A percentile compares a stretch with the other conserved stretches of the same genome.
Evolutionary conservation across 2,329 filamentous ascomycete genomes (phyloP).

Genomic region (Sporothrix dimorphospora): DNA sequence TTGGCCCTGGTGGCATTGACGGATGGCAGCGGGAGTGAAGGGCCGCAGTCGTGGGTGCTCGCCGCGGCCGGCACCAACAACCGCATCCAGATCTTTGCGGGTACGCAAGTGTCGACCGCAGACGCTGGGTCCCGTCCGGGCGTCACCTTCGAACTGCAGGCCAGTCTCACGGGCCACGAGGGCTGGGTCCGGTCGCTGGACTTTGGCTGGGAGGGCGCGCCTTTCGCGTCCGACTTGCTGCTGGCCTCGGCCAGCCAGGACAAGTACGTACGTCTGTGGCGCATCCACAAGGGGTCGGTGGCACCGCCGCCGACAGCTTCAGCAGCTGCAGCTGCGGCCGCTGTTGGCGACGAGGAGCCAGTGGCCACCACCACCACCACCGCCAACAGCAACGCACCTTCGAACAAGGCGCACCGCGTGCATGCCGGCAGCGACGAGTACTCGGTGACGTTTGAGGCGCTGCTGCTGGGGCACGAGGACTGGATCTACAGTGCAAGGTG

Average conservation of each 20-base stretch:
- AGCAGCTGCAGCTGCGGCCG: conserved; percentile 54
- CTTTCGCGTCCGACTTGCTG: conserved; percentile 64
- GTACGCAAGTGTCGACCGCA: conserved; percentile 42
- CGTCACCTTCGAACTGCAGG: conserved; percentile 67
- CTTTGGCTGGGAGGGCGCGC: conserved; percentile 66
- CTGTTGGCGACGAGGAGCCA: conserved; percentile 54
- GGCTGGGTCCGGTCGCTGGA: conserved; percentile 90
- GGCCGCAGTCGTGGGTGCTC: conserved; percentile 58
- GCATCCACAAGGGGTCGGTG: conserved; percentile 72
- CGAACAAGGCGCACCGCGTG: conserved; percentile 87
- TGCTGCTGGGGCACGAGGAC: conserved; percentile 93
- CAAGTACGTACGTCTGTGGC: conserved; percentile 95
- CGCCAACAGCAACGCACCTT: conserved; percentile 86
- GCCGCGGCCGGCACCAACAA: conserved; percentile 85
- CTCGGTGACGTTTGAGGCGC: conserved; percentile 87
- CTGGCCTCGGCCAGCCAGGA: conserved; percentile 95
- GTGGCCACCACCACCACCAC: neutral
- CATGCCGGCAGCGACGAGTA: conserved; percentile 62
- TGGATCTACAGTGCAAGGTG: conserved; percentile 94
- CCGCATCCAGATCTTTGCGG: conserved; percentile 77
- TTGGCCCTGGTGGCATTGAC: conserved; percentile 72
- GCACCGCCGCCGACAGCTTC: conserved; percentile 60
- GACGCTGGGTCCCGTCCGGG: conserved; percentile 32
- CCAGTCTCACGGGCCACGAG: conserved; percentile 85
- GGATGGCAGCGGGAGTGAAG: conserved; percentile 60